Base-by-base conservation (phyloP, 2,329 filamentous ascomycete species). In the Cytospora leucostoma region DNA sequence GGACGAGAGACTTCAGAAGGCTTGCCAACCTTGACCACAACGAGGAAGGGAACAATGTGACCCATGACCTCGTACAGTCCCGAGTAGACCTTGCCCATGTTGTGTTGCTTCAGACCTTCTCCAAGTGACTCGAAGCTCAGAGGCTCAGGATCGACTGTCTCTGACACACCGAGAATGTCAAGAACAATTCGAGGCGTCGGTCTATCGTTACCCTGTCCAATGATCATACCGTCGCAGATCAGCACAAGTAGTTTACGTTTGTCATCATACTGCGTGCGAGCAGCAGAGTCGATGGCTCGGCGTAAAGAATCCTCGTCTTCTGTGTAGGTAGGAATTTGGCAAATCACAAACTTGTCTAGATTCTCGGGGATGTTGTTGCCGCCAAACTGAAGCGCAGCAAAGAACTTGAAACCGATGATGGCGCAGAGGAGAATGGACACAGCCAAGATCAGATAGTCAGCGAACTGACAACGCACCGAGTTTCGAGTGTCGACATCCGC, bases 11-110 rank as follows among this genome's bases (percentile, higher is more conserved):
- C 93, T 76, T 99, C 95, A 3, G 94, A 97, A 70, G 96, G 93
- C 79, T 99, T 99, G 74, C 95, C 95, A 69, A 98, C 87, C 83
- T 99, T 99, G 78, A 98, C 93, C 53, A 99, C 83, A 59, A 99
- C 95, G 75, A 99, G 76, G 85, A 97, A 99, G 27, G 95, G 95
- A 53, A 99, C 95, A 69, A 99, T 98, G 74, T 99, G 94, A 67
- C 95, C 95, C 73, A 97, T 92, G 7, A 97, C 93, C 78, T 99
- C 95, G 75, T 99, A 99, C 6, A 99, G 82, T 72, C 95, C 95
- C 21, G 95, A 97, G 78, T 99, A 99, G 68, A 97, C 88, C 78
- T 99, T 99, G 76, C 91, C 95, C 94, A 98, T 98, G 77, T 99
- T 99, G 82, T 98, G 95, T 76, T 98, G 95, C 79, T 96, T 97